Evolutionary conservation across 2,329 filamentous ascomycete genomes (phyloP).

Genomic region (Trematosphaeria pertusa): DNA sequence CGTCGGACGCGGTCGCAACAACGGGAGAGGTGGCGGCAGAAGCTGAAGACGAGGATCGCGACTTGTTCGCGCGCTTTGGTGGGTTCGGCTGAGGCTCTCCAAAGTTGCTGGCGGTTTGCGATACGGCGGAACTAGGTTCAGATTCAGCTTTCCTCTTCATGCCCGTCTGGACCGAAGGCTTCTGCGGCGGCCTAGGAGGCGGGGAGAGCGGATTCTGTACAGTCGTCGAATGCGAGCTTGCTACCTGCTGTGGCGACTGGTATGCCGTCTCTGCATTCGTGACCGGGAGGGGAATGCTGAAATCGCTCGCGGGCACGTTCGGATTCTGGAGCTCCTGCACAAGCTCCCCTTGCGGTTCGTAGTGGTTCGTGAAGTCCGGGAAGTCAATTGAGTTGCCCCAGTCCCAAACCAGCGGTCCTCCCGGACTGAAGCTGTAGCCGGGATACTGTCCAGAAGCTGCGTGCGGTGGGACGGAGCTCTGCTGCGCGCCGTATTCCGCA

Average conservation of each 20-base stretch:
- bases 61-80: constrained; percentile 42
- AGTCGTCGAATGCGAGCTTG: constrained; percentile 18
- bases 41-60: constrained; percentile 40
- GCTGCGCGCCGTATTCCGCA: constrained; percentile 25
- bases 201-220: constrained; percentile 35
- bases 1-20: constrained; percentile 20
- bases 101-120: constrained; percentile 24
- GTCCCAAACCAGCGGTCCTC: constrained; percentile 44
- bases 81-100: constrained; percentile 25
- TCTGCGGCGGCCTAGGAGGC: constrained; percentile 28
- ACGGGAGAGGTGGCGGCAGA: constrained; percentile 29
- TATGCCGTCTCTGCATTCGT: constrained; percentile 20
- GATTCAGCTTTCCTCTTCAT: constrained; percentile 48
- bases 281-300: constrained; percentile 46
- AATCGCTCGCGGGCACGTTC: constrained; percentile 40
- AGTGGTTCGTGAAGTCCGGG: constrained; percentile 42
- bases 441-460: constrained; percentile 22
- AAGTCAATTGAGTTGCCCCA: constrained; percentile 48
- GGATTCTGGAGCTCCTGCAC: constrained; percentile 45
- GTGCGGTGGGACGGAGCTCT: constrained; percentile 21
- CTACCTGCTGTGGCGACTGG: constrained; percentile 27
- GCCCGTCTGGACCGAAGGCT: constrained; percentile 31
- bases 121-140: constrained; percentile 36
- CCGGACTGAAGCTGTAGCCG: constrained; percentile 30
- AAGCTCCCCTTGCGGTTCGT: constrained; percentile 57